A percentile compares a stretch with the other conserved stretches of the same genome.
Conservation (phyloP, 495 filamentous ascomycete genomes). For the Penicillium cataractarum region DNA sequence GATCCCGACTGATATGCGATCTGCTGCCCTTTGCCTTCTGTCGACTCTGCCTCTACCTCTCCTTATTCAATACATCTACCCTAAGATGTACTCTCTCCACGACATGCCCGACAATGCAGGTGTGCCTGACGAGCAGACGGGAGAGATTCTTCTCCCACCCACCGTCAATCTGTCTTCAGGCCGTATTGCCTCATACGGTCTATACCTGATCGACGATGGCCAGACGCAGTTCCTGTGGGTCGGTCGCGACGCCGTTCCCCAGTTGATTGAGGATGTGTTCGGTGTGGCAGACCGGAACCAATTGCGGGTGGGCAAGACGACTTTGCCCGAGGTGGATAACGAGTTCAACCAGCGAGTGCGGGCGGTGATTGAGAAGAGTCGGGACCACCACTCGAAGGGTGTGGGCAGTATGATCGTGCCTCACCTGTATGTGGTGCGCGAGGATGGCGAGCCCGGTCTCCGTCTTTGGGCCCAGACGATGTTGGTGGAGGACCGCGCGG, state of each 20-base stretch:
- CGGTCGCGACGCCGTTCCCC: slow-evolving; percentile 87
- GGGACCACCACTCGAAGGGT: slow-evolving; percentile 79
- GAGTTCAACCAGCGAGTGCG: slow-evolving; percentile 96
- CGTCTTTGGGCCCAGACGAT: slow-evolving; percentile 96
- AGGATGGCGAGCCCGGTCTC: slow-evolving; percentile 93
- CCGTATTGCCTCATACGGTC: slow-evolving; percentile 85
- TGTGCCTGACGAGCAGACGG: slow-evolving; percentile 78
- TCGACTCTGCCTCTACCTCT: slow-evolving; percentile 91
- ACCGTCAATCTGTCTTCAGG: slow-evolving; percentile 86
- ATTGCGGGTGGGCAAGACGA: slow-evolving; percentile 88
- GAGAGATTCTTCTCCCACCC: slow-evolving; percentile 85
- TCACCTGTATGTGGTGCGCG: slow-evolving; percentile 88
- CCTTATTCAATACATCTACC: slow-evolving; percentile 96
- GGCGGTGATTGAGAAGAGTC: slow-evolving; percentile 87
- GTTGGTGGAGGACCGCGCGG: slow-evolving; percentile 92
- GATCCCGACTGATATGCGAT: slow-evolving; percentile 93
- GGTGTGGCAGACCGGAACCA: slow-evolving; percentile 76
- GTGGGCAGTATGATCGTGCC: slow-evolving; percentile 91
- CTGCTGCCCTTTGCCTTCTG: slow-evolving; percentile 88
- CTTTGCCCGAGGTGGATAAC: slow-evolving; percentile 82
- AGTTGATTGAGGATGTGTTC: slow-evolving; percentile 88
- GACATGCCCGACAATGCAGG: slow-evolving; percentile 98
- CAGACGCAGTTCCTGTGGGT: slow-evolving; percentile 99
- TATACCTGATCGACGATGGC: slow-evolving; percentile 96
- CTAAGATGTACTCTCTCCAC: slow-evolving; percentile 88